Percentiles rank a stretch among this genome's conserved stretches.
Evolutionary conservation across 2,329 filamentous ascomycete species (phyloP).

Genomic region (Seiridium unicorne): DNA sequence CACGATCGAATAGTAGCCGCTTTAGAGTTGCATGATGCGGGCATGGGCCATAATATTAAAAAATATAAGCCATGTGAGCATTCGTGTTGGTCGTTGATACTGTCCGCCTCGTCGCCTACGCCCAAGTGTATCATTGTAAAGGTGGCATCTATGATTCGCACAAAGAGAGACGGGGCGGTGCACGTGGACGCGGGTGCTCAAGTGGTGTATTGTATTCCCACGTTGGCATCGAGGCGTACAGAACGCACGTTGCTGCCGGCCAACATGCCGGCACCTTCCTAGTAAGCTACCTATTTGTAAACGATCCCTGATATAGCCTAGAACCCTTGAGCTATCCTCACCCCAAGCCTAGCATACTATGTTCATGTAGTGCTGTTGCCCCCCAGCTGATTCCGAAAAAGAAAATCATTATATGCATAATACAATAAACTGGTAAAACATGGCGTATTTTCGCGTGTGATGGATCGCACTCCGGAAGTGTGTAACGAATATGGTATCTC

Average conservation of each 20-base stretch:
- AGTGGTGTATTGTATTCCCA: neutral
- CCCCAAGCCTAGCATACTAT: too few species aligned
- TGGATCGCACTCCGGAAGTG: neutral
- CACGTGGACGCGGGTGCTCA: neutral
- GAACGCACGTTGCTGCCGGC: neutral
- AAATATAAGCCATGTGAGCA: too few species aligned
- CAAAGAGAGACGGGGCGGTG: too few species aligned
- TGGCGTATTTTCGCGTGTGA: neutral
- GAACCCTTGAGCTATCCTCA: too few species aligned
- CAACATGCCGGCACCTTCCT: neutral
- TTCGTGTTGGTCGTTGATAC: too few species aligned
- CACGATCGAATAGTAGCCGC: too few species aligned
- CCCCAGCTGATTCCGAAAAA: neutral
- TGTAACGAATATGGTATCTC: conserved; percentile 21
- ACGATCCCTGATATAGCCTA: too few species aligned
- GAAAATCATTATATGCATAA: neutral
- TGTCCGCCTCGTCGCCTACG: too few species aligned
- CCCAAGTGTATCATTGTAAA: too few species aligned
- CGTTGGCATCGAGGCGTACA: neutral
- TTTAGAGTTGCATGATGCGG: too few species aligned
- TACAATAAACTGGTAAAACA: neutral
- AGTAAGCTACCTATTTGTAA: neutral
- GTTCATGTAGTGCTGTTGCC: neutral
- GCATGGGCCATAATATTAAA: too few species aligned
- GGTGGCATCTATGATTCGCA: too few species aligned